Conservation (phyloP, 257 asterid genomes). For the Fraxinus anomala region DNA sequence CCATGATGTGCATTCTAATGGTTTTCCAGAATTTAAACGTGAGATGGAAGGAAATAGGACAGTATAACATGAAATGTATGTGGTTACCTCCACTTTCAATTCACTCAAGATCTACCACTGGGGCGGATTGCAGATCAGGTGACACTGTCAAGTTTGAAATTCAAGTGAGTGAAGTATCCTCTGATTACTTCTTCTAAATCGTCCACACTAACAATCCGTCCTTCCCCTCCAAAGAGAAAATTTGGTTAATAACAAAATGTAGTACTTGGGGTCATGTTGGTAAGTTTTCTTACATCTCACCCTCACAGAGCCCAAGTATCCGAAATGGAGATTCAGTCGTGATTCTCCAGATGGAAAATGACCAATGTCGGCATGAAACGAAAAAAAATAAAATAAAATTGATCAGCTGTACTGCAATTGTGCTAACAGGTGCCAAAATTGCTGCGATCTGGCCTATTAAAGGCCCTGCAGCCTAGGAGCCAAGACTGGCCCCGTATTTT, state of each 20-base stretch:
- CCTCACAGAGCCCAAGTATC: neutral
- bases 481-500: neutral
- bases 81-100: slow-evolving; percentile 37
- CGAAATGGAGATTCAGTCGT: neutral
- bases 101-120: slow-evolving; percentile 26
- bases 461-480: neutral
- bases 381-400: too few species aligned
- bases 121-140: slow-evolving; percentile 19
- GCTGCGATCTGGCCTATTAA: neutral
- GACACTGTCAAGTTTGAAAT: slow-evolving; percentile 58
- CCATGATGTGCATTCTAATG: slow-evolving; percentile 33
- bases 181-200: neutral
- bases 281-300: neutral
- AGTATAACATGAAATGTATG: slow-evolving; percentile 48
- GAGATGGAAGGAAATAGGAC: slow-evolving; percentile 51
- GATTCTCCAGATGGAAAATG: neutral
- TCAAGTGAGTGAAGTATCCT: slow-evolving; percentile 40
- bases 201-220: neutral
- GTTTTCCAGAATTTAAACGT: slow-evolving; percentile 44
- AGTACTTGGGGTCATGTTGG: neutral
- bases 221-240: neutral
- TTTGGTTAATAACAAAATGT: neutral
- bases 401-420: neutral
- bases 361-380: neutral
- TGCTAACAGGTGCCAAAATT: neutral